phyloP scores from a whole-genome alignment of 169 alveolate genomes.

The Plasmodium knowlesi region DNA sequence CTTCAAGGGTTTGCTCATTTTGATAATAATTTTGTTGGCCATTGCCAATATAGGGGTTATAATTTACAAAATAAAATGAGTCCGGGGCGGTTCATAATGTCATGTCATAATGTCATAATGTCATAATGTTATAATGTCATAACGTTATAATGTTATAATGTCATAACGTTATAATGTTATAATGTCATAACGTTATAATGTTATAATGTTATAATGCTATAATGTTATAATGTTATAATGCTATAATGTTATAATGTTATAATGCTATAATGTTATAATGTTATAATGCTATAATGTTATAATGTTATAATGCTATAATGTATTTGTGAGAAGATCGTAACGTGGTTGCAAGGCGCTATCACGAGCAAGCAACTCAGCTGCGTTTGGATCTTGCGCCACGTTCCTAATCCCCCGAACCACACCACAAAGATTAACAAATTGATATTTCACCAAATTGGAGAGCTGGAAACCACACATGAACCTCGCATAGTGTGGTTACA shows the following conservation, averaged over 20 bases:
- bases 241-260: too few species aligned
- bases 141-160: background rate
- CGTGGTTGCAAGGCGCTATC: background rate
- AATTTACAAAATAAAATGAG: slow-evolving; percentile 44
- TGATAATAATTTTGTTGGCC: slow-evolving; percentile 27
- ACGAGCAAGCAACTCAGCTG: background rate
- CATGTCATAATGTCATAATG: background rate
- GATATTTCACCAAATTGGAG: background rate
- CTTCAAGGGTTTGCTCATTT: slow-evolving; percentile 16
- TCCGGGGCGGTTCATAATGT: background rate
- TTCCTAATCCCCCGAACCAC: background rate
- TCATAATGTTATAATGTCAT: background rate
- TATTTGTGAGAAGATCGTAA: too few species aligned
- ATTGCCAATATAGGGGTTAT: slow-evolving; percentile 70
- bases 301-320: too few species aligned
- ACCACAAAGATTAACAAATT: background rate
- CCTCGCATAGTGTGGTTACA: background rate
- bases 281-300: too few species aligned
- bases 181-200: too few species aligned
- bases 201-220: too few species aligned
- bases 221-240: too few species aligned
- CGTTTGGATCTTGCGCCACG: background rate
- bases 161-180: too few species aligned
- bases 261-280: too few species aligned
- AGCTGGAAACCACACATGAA: background rate